These are phyloP conservation scores for Handroanthus guayacan DNA, from an alignment of 257 asterid genomes.

Conservation along the genomic window DNA sequence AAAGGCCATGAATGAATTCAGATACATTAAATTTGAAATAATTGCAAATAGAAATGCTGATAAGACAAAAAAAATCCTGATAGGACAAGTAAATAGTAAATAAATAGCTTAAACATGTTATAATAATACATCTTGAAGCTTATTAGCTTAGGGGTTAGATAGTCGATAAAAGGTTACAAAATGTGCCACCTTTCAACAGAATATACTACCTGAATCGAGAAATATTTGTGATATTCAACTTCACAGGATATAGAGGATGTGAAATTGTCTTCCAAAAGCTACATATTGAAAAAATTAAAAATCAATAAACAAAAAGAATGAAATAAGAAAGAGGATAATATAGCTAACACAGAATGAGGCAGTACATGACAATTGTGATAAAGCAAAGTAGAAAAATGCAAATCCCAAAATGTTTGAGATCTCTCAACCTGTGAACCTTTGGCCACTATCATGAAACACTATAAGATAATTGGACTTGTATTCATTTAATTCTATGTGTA, in stretches of 20 bases:
- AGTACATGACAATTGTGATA: background rate
- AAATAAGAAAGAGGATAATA: background rate
- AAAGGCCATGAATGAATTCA: conserved; percentile 34
- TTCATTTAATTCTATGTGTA: background rate
- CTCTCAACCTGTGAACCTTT: background rate
- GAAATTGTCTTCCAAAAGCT: conserved; percentile 83
- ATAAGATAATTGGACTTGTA: conserved; percentile 6
- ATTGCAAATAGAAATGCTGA: conserved; percentile 29
- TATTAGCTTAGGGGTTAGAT: background rate
- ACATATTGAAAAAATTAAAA: conserved; percentile 43
- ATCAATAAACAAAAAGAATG: background rate
- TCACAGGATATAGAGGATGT: conserved; percentile 76
- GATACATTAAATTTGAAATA: conserved; percentile 26
- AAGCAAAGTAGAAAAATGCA: conserved; percentile 13
- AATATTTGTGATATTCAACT: conserved; percentile 68
- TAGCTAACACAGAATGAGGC: background rate
- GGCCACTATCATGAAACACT: background rate
- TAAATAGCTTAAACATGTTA: conserved; percentile 20
- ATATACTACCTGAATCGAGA: conserved; percentile 80
- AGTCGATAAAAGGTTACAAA: conserved; percentile 21
- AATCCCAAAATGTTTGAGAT: background rate
- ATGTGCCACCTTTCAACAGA: conserved; percentile 24
- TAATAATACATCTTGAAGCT: conserved; percentile 7
- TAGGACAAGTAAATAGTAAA: background rate
- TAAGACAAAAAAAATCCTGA: conserved; percentile 1